Base-by-base conservation (phyloP, 2,329 filamentous ascomycete genomes). In the Ceratocystis cubensis region DNA sequence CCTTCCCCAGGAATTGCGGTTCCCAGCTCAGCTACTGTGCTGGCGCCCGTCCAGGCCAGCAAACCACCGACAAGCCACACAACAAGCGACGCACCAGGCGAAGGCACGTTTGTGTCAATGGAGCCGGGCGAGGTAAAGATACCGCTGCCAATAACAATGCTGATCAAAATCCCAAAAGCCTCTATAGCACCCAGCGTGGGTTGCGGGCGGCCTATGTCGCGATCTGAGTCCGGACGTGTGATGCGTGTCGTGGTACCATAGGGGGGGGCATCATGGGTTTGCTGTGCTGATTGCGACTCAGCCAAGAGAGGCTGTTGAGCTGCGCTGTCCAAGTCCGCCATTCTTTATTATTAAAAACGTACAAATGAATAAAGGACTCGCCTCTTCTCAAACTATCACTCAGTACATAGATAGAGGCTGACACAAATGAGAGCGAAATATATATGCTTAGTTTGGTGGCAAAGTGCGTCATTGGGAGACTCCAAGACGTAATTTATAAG, bases 51-150 rank as follows among this genome's bases (percentile, higher is more conserved):
- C 84, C 84, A 87, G 0, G 84, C 84, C 25, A 87, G 75, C 0
- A 85, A 72, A 1, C 85, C 84, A 20, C 82, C 84, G 10, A 86
- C 74, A 0, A 84, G 76, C 84, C 84, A 87, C 6, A 86, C 79
- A 1, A 83, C 70, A 45, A 87, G 71, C 1, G 83, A 82, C 1
- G 77, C 75, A 7, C 82, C 84, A 0, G 84, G 84, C 0, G 84
- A 86, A 0, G 83, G 82, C 2, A 86, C 83, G 69, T 86, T 85
- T 17, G 80, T 80, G 70, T 86, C 83, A 67, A 87, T 84, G 10
- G 83, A 79, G 0, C 83, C 82, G 0, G 84, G 84, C 1, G 84
- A 86, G 0, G 84, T 85, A 70, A 87, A 87, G 20, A 87, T 81
- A 44, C 84, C 84, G 64, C 81, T 84, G 6, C 84, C 84, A 61